Evolutionary conservation across 441 rosid genomes (phyloP), one percentile per base, ranked within the genome.

Genomic region (Gossypium gossypioides): DNA sequence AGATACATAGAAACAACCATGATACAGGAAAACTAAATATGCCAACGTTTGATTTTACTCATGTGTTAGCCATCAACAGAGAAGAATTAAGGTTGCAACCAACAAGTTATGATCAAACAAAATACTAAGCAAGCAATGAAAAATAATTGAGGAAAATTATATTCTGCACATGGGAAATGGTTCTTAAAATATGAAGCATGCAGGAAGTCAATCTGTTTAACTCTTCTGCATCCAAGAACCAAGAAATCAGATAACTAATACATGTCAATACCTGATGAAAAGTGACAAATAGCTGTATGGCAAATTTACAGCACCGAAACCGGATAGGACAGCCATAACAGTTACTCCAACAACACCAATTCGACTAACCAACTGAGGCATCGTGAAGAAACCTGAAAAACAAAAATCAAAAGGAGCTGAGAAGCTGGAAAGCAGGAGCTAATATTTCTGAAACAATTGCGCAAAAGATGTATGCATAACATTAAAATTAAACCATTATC

Each of bases 261-360:
- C 7, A 40, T 27, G 21, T 16, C 25, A 55, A 51, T 82, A 91
- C 93, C 99, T 90, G 68, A 96, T 93, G 83, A 96, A 96, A 74
- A 96, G 98, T 3, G 99, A 96, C 73, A 96, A 84, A 78, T 96
- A 96, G 74, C 99, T 96, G 86, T 91, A 91, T 32, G 99, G 99
- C 78, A 96, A 84, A 83, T 96, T 96, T 8, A 96, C 98, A 75
- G 97, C 99, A 73, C 98, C 98, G 87, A 96, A 96, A 72, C 99
- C 99, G 34, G 99, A 91, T 69, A 96, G 84, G 75, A 96, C 90
- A 51, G 99, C 98, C 99, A 93, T 91, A 70, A 96, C 96, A 66
- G 97, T 92, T 63, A 92, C 99, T 56, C 99, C 99, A 84, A 93
- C 85, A 75, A 96, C 99, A 64, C 98, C 99, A 69, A 96, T 96